Base-by-base conservation (phyloP, 345 rosid genomes). In the Rhizophora mangle region DNA sequence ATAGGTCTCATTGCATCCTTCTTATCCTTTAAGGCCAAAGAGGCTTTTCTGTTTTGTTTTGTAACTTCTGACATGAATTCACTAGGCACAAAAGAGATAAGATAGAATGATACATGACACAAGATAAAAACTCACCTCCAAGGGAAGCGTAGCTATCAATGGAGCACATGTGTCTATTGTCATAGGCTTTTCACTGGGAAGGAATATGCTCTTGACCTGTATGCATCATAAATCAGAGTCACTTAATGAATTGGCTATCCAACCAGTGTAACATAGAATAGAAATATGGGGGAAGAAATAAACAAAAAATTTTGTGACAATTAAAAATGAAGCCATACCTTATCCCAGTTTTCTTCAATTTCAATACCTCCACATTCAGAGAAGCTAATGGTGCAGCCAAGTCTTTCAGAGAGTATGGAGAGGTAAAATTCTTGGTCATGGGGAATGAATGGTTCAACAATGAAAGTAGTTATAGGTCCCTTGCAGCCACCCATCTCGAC, bases 301-400 rank as follows among this genome's bases (percentile, higher is more conserved):
- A 39, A 3, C 67, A 60, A 24, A 9, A 57, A 52, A 4, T 8
- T 27, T 9, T 24, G 19, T 22, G 51, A 22, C 2, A 68, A n/a
- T 16, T 16, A 30, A 8, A 47, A 16, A 15, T 34, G 59, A 26
- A 46, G 20, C 9, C 26, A 56, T 74, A 92, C 99, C 87, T 95
- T 92, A 82, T 90, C 96, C 99, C 96, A 95, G 64, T 95, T 95
- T 82, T 90, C 99, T 88, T 95, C 99, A 64, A 95, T 92, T 47
- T 95, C 99, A 80, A 92, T 90, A 8, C 99, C 99, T 2, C 98
- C 98, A 70, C 97, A 95, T 78, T 96, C 98, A 24, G 97, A 96
- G 78, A 90, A 96, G 79, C 91, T 89, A 73, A 92, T 78, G 68
- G 91, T 88, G 76, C 85, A 78, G 52, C 98, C 96, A 71, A 92